A percentile compares a stretch with the other conserved stretches of the same genome.
Evolutionary conservation across 2,329 filamentous ascomycete genomes (phyloP).

Genomic region (Hirsutella minnesotensis): DNA sequence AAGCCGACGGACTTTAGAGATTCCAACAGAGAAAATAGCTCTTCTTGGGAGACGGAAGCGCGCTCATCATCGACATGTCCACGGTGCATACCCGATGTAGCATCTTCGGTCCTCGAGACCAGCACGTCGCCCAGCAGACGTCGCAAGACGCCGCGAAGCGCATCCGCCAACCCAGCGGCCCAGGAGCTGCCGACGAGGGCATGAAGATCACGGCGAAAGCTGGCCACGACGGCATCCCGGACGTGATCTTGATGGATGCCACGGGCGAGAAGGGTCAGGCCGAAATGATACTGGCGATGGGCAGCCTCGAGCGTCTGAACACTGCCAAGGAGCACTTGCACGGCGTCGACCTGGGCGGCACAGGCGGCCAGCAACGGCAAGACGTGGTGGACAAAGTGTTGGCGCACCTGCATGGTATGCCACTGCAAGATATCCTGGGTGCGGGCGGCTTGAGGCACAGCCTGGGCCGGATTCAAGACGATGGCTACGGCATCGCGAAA

Average conservation of each 20-base stretch:
- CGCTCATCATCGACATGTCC: constrained; percentile 13
- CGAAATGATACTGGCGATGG: constrained; percentile 44
- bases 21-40: constrained; percentile 44
- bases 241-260: constrained; percentile 27
- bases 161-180: constrained; percentile 37
- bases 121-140: constrained; percentile 40
- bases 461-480: constrained; percentile 33
- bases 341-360: constrained; percentile 26
- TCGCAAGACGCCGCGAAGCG: constrained; percentile 42
- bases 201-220: constrained; percentile 50
- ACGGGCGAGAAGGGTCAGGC: constrained; percentile 37
- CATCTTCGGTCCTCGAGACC: not conserved
- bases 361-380: constrained; percentile 42
- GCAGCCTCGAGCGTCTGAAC: constrained; percentile 48
- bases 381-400: constrained; percentile 49
- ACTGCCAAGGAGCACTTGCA: constrained; percentile 36
- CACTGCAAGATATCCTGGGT: constrained; percentile 47
- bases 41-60: constrained; percentile 29
- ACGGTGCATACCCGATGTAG: not conserved
- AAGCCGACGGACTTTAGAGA: constrained; percentile 54
- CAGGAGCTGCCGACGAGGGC: constrained; percentile 54
- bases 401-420: constrained; percentile 49
- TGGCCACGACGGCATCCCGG: constrained; percentile 26
- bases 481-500: constrained; percentile 43
- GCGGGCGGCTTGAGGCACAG: constrained; percentile 36